Conservation (phyloP, 169 alveolate genomes). For the Plasmodium gallinaceum region DNA sequence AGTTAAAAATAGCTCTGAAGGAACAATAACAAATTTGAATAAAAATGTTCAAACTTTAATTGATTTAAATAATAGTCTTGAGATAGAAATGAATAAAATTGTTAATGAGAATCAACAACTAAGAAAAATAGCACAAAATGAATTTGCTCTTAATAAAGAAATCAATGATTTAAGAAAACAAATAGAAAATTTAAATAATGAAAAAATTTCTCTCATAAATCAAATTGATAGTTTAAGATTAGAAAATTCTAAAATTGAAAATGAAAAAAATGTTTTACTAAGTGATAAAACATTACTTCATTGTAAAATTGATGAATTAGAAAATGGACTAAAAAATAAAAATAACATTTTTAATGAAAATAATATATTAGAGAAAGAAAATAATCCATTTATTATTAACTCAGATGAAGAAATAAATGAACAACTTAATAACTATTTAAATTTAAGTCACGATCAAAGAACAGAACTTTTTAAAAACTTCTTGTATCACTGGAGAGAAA, state of each 20-base stretch:
- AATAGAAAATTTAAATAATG: conserved; percentile 58
- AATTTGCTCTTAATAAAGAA: conserved; percentile 58
- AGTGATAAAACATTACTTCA: conserved; percentile 65
- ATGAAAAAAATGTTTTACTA: conserved; percentile 68
- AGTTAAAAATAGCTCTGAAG: conserved; percentile 72
- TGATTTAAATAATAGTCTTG: conserved; percentile 50
- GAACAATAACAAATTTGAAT: conserved; percentile 70
- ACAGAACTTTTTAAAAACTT: conserved; percentile 69
- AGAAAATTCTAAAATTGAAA: conserved; percentile 74
- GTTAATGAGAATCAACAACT: conserved; percentile 51
- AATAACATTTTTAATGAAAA: conserved; percentile 3
- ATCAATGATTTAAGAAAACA: conserved; percentile 61
- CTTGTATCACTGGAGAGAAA: conserved; percentile 73
- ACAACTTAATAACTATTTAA: conserved; percentile 42
- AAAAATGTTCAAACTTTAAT: conserved; percentile 68
- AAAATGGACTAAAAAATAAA: conserved; percentile 52
- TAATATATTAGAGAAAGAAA: background rate
- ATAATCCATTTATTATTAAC: conserved; percentile 35
- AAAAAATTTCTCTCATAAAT: conserved; percentile 26
- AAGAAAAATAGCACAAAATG: conserved; percentile 50
- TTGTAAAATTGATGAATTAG: conserved; percentile 73
- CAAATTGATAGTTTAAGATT: conserved; percentile 62
- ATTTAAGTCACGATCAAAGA: conserved; percentile 66
- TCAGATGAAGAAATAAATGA: conserved; percentile 66
- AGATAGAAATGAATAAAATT: conserved; percentile 72